Evolutionary conservation across 1,139 yeast species (phyloP), one percentile per base, ranked within the genome.

Genomic region (Scheffersomyces segobiensis): DNA sequence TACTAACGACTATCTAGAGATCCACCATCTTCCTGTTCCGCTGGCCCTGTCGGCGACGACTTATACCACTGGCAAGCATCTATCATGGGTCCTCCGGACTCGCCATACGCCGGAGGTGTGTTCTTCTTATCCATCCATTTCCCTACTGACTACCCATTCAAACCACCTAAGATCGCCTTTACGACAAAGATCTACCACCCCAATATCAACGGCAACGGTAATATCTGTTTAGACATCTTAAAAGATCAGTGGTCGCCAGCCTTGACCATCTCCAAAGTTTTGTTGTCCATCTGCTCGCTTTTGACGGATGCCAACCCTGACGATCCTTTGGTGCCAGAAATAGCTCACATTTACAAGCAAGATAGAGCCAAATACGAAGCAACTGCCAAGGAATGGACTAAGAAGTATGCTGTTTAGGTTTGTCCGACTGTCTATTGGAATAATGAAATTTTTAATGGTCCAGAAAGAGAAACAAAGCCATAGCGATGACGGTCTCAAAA

Each of bases 11-110:
- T 55, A 50, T 50, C 60, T 53, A 91, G 97, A 85, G 99, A 95
- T 76, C 99, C 99, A 65, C 99, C 99, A 71, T 91, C 98, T 60
- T 93, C 98, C 55, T 96, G 99, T 79, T 93, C 98, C 50, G 99
- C 99, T 12, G 99, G 99, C 55, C 99, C 99, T 69, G 96, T 92
- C 55, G 98, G 98, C 58, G 98, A 95, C 71, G 97, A 92, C 73
- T 83, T 92, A 73, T 92, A 88, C 80, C 97, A 91, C 83, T 92
- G 97, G 97, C 97, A 92, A 78, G 97, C 97, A 54, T 91, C 97
- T 59, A 92, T 92, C 75, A 90, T 92, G 95, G 97, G 97, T 53
- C 97, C 97, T 54, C 84, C 95, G 65, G 97, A 92, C 77, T 89
- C 96, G 56, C 97, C 97, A 66, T 92, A 91, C 70, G 91, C 97